phyloP scores from a whole-genome alignment of 371 early-diverging fungal genomes.

The Mucor racemosus region DNA sequence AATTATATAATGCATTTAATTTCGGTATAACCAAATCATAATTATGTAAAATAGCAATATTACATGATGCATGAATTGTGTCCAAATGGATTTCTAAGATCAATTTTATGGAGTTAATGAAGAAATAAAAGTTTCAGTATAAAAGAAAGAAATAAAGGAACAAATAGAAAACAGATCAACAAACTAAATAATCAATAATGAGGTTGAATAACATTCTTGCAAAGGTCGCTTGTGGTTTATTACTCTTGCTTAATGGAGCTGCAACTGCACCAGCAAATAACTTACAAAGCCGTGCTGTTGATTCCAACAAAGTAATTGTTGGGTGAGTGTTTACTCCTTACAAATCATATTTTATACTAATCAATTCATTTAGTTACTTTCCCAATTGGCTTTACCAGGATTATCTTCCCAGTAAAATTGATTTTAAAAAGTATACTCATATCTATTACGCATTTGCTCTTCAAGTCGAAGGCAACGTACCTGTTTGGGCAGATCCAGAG shows the following conservation, averaged over 20 bases:
- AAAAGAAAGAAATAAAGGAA: neutral
- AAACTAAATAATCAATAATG: neutral
- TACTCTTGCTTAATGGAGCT: conserved; percentile 1
- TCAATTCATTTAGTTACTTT: conserved; percentile 32
- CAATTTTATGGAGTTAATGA: neutral
- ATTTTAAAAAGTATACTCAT: conserved; percentile 42
- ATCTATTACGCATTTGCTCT: conserved; percentile 46
- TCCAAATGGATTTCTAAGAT: neutral
- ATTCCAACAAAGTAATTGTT: conserved; percentile 18
- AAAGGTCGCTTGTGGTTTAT: conserved; percentile 7
- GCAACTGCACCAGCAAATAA: conserved; percentile 7
- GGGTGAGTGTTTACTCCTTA: conserved; percentile 10
- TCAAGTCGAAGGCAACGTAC: conserved; percentile 5
- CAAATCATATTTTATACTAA: neutral
- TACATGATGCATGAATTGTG: neutral
- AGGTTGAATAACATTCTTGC: conserved; percentile 10
- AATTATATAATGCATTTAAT: too few relatives aligned
- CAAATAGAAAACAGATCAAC: neutral
- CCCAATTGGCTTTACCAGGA: conserved; percentile 47
- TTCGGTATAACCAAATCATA: too few relatives aligned
- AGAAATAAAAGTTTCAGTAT: neutral
- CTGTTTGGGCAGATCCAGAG: conserved; percentile 16
- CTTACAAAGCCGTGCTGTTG: neutral
- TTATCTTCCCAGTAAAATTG: conserved; percentile 33
- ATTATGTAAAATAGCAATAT: neutral